Percentiles rank a stretch among this genome's conserved stretches.
Conservation (phyloP, 495 filamentous ascomycete species). For the Symbiotaphrina buchneri region DNA sequence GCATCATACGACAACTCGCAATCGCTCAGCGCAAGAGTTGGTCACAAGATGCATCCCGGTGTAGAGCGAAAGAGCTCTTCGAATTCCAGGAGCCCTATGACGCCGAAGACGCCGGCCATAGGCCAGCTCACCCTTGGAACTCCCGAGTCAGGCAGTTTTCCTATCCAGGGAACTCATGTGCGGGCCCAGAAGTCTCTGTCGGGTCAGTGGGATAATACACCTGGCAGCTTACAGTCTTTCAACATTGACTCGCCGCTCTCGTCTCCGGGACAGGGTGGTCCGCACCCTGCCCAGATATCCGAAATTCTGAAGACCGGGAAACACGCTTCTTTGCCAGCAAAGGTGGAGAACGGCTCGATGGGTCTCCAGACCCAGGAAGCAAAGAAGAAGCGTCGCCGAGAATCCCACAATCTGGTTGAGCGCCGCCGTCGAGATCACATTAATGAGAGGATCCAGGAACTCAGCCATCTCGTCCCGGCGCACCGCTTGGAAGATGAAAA, state of each 20-base stretch:
- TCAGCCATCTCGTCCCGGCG: conserved; percentile 76
- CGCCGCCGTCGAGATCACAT: conserved; percentile 91
- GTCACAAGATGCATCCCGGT: no score
- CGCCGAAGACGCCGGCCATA: conserved; percentile 40
- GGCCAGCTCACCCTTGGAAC: conserved; percentile 33
- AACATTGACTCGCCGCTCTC: conserved; percentile 66
- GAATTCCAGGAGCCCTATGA: conserved; percentile 52
- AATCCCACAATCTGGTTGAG: conserved; percentile 93
- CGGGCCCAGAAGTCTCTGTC: conserved; percentile 66
- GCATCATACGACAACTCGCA: no score
- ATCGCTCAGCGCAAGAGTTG: no score
- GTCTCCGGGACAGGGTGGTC: conserved; percentile 30
- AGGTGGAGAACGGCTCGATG: conserved; percentile 32
- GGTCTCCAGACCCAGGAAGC: conserved; percentile 61
- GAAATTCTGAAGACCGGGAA: conserved; percentile 47
- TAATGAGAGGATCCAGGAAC: conserved; percentile 92
- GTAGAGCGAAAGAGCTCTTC: conserved; percentile 45
- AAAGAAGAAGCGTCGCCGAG: conserved; percentile 70
- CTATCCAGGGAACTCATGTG: conserved; percentile 45
- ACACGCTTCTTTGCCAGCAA: conserved; percentile 46
- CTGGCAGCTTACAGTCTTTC: conserved; percentile 46
- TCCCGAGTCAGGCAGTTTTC: conserved; percentile 44
- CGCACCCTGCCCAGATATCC: conserved; percentile 30
- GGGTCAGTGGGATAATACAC: conserved; percentile 61
- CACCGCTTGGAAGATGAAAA: conserved; percentile 95